A percentile compares a stretch with the other conserved stretches of the same genome.
Evolutionary conservation across 257 asterid species (phyloP).

Genomic region (Petunia secreta): DNA sequence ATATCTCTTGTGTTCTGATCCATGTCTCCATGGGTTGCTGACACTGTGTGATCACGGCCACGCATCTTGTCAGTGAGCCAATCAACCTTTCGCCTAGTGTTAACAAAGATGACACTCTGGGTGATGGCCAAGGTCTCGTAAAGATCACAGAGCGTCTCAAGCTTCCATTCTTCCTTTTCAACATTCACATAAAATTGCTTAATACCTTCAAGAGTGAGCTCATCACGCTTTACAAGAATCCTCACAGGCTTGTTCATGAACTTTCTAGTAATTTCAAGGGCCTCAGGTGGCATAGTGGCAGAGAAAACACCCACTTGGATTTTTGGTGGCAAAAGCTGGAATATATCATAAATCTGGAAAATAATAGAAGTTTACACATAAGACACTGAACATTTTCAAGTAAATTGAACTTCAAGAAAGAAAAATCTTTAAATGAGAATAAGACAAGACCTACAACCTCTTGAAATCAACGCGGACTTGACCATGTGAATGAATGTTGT

Average conservation of each 20-base stretch:
- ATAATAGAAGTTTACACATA: constrained; percentile 33
- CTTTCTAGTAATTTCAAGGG: constrained; percentile 56
- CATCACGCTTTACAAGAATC: constrained; percentile 64
- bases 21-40: constrained; percentile 59
- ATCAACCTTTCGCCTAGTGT: constrained; percentile 71
- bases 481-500: background rate
- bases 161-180: constrained; percentile 20
- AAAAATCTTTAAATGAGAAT: background rate
- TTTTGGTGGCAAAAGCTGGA: constrained; percentile 64
- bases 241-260: constrained; percentile 69
- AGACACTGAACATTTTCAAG: background rate
- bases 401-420: background rate
- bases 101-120: constrained; percentile 65
- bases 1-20: constrained; percentile 65
- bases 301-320: constrained; percentile 69
- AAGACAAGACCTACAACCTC: background rate
- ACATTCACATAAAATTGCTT: constrained; percentile 23
- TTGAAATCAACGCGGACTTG: background rate
- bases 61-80: constrained; percentile 31
- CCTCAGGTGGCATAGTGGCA: constrained; percentile 43
- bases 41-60: constrained; percentile 13
- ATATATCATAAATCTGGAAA: constrained; percentile 28
- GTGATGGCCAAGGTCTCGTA: constrained; percentile 49
- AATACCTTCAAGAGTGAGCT: constrained; percentile 46
- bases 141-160: constrained; percentile 22